These are phyloP conservation scores for Prorocentrum cordatum DNA, from an alignment of 169 alveolate species.

Conservation along the genomic window DNA sequence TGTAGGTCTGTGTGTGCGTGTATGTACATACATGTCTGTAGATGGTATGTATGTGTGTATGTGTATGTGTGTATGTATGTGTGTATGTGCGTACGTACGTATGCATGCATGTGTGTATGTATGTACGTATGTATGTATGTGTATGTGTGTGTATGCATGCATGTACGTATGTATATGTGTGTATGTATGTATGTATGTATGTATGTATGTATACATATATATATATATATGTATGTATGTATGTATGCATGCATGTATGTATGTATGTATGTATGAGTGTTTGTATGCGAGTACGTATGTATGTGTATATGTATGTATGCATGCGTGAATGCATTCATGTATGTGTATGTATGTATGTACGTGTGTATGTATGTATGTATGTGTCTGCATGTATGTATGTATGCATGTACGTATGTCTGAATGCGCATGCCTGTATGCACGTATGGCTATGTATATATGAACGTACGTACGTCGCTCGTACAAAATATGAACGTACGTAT, in stretches of 20 bases:
- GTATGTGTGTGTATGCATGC: background rate
- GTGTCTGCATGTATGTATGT: background rate
- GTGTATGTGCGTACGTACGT: background rate
- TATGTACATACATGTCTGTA: background rate
- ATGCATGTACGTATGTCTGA: background rate
- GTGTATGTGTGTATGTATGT: background rate
- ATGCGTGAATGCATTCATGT: background rate
- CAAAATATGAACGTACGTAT: background rate
- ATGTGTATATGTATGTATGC: background rate
- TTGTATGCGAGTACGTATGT: no score
- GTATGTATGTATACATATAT: background rate
- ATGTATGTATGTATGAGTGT: background rate
- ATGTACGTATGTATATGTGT: background rate
- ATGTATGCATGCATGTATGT: background rate
- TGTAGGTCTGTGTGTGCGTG: background rate
- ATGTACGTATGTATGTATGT: background rate
- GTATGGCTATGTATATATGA: no score
- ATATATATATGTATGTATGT: background rate
- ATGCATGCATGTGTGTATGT: background rate
- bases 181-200: background rate
- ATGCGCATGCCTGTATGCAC: no score
- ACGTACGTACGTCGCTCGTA: background rate
- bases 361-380: background rate
- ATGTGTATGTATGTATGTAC: background rate
- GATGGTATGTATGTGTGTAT: background rate